Evolutionary conservation across 1,139 yeast genomes (phyloP).

Genomic region (Yamadazyma diddensiae): DNA sequence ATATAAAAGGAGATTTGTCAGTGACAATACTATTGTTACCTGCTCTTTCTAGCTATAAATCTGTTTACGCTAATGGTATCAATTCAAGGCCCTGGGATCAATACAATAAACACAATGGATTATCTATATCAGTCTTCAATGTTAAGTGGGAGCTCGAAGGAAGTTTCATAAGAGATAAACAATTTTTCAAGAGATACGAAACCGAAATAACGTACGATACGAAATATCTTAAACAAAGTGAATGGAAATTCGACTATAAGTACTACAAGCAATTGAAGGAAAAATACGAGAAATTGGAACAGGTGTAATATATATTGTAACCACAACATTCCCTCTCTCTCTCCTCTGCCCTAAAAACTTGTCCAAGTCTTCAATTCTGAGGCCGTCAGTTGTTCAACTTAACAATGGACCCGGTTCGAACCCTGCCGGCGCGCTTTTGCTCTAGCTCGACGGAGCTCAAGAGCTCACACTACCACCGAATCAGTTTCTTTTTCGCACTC

Average conservation of each 20-base stretch:
- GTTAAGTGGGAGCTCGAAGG: conserved; percentile 49
- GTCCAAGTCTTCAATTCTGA: no score
- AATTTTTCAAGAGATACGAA: conserved; percentile 28
- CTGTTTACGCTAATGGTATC: conserved; percentile 64
- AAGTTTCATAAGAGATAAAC: conserved; percentile 28
- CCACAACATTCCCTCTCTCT: no score
- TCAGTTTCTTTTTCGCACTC: no score
- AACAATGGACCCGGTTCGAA: no score
- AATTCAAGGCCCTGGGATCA: conserved; percentile 70
- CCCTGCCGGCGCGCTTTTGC: no score
- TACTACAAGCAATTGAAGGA: conserved; percentile 26
- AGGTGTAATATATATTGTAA: no score
- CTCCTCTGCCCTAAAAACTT: no score
- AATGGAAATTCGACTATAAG: conserved; percentile 34
- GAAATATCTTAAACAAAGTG: conserved; percentile 19
- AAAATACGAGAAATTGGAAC: conserved; percentile 16
- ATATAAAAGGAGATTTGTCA: conserved; percentile 51
- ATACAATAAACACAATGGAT: conserved; percentile 60
- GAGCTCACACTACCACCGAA: no score
- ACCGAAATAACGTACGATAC: conserved; percentile 26
- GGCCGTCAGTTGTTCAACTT: no score
- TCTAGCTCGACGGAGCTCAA: no score
- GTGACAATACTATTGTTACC: conserved; percentile 75
- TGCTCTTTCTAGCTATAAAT: conserved; percentile 55
- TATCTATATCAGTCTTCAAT: conserved; percentile 56